phyloP scores from a whole-genome alignment of 2,329 filamentous ascomycete genomes.

The Clonostachys rosea region DNA sequence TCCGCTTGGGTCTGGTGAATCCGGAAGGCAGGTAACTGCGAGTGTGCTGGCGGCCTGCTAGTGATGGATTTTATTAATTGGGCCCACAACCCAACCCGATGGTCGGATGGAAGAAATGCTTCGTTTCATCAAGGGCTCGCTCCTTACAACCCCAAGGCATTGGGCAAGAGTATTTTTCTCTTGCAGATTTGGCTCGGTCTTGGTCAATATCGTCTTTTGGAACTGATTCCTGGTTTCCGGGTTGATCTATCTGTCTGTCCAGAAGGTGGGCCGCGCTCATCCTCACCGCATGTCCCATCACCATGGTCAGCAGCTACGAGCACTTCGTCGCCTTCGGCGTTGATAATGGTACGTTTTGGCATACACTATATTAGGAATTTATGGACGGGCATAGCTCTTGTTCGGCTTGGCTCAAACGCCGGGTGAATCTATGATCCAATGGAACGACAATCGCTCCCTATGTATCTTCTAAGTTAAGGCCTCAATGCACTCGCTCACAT shows the following conservation, averaged over 20 bases:
- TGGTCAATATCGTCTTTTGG: neutral
- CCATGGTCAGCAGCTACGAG: constrained; percentile 18
- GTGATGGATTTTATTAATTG: too few species aligned
- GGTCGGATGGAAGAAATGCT: too few species aligned
- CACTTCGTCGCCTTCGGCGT: constrained; percentile 38
- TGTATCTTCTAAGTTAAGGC: neutral
- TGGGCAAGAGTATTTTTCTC: neutral
- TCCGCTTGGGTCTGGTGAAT: too few species aligned
- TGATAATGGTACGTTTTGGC: constrained; percentile 32
- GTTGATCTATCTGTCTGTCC: neutral
- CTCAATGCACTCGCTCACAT: constrained; percentile 6
- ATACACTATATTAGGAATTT: neutral
- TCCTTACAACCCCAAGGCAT: neutral
- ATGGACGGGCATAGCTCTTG: neutral
- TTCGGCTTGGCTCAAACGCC: too few species aligned
- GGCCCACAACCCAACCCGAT: too few species aligned
- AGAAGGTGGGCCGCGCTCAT: too few species aligned
- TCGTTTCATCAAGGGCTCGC: neutral
- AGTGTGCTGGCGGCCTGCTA: too few species aligned
- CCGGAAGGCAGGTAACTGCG: too few species aligned
- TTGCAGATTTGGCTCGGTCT: neutral
- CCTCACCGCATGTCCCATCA: neutral
- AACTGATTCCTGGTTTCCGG: neutral
- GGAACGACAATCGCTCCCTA: neutral
- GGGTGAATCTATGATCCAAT: too few species aligned